Evolutionary conservation across 768 basidiomycete genomes (phyloP).

Genomic region (Candolleomyces eurysporus): DNA sequence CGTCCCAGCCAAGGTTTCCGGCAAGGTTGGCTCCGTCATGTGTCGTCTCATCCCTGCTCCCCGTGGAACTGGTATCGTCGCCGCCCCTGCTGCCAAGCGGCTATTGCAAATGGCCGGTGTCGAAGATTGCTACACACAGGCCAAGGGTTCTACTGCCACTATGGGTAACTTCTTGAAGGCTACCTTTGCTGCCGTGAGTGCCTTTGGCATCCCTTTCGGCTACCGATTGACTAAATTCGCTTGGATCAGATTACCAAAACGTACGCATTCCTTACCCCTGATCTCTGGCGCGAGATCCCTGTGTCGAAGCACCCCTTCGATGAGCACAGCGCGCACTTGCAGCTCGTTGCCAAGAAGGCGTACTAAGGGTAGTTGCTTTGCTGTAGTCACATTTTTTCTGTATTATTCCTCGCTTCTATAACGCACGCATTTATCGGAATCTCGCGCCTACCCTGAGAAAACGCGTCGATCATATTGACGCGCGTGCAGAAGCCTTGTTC

Average conservation of each 20-base stretch:
- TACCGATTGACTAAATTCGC: constrained; percentile 2
- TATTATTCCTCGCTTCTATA: constrained; percentile 9
- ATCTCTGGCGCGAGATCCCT: constrained; percentile 95
- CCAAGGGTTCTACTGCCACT: constrained; percentile 97
- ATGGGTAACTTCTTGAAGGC: constrained; percentile 99
- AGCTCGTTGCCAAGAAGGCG: constrained; percentile 81
- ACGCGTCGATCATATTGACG: background rate
- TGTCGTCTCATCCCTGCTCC: constrained; percentile 98
- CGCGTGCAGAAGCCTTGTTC: no score
- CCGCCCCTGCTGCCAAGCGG: constrained; percentile 96
- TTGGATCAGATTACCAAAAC: constrained; percentile 98
- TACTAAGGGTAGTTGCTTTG: constrained; percentile 24
- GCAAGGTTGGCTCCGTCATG: constrained; percentile 99
- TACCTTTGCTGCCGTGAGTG: constrained; percentile 83
- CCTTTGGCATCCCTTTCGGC: background rate
- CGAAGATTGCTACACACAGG: constrained; percentile 96
- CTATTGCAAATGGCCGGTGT: constrained; percentile 97
- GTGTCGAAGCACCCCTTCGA: constrained; percentile 90
- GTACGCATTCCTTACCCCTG: constrained; percentile 97
- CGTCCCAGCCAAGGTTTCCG: constrained; percentile 96
- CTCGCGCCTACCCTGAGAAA: background rate
- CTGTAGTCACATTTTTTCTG: constrained; percentile 13
- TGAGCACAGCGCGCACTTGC: constrained; percentile 91
- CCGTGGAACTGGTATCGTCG: constrained; percentile 98
- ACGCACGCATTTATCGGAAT: constrained; percentile 5